These are phyloP conservation scores for Rhytidhysteron rufulum DNA, from an alignment of 2,329 filamentous ascomycete genomes.

Conservation along the genomic window DNA sequence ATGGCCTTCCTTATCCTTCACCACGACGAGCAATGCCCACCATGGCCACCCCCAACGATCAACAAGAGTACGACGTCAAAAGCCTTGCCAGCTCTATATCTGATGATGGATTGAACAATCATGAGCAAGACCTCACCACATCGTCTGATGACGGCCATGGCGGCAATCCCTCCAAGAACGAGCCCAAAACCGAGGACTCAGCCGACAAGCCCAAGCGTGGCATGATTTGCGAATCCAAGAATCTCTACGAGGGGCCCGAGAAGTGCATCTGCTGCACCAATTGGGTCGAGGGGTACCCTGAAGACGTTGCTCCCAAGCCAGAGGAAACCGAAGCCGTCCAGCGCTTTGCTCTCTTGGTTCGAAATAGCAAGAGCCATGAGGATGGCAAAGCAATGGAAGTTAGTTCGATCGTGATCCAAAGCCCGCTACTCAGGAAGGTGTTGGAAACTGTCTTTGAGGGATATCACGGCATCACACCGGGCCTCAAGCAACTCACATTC, in stretches of 20 bases:
- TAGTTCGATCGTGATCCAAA: constrained; percentile 33
- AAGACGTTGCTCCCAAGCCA: constrained; percentile 11
- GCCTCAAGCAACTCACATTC: constrained; percentile 28
- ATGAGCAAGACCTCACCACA: no score
- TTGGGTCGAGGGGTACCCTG: constrained; percentile 13
- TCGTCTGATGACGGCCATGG: no score
- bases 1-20: background rate
- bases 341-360: constrained; percentile 12
- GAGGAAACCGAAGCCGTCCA: constrained; percentile 14
- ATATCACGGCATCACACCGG: constrained; percentile 28
- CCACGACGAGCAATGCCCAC: background rate
- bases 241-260: constrained; percentile 13
- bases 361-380: constrained; percentile 8
- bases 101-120: no score
- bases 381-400: constrained; percentile 13
- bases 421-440: constrained; percentile 26
- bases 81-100: constrained; percentile 10
- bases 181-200: constrained; percentile 8
- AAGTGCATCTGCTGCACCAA: constrained; percentile 15
- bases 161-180: constrained; percentile 3
- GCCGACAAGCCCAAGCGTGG: constrained; percentile 1
- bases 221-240: constrained; percentile 14
- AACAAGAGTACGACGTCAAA: constrained; percentile 10
- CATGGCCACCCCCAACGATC: background rate
- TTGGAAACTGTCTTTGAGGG: constrained; percentile 26